Evolutionary conservation across 2,329 filamentous ascomycete species (phyloP).

Genomic region (Myriosclerotinia duriaeana): DNA sequence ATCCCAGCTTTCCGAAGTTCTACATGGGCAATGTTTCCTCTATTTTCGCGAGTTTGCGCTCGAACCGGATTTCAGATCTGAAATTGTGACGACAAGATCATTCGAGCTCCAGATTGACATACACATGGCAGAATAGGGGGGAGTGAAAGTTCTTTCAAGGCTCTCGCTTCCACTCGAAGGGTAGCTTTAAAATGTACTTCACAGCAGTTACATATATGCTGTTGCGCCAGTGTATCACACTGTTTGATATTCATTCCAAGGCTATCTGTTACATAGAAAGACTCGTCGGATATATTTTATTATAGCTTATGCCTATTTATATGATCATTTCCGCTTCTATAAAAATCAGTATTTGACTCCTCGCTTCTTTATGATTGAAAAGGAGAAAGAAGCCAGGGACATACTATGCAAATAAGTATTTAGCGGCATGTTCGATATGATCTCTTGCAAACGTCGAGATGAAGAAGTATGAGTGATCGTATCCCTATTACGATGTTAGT

Average conservation of each 20-base stretch:
- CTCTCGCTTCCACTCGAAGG: background rate
- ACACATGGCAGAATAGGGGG: background rate
- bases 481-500: conserved; percentile 54
- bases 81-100: background rate
- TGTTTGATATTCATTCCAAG: background rate
- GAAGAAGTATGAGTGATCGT: conserved; percentile 98
- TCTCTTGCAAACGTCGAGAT: conserved; percentile 79
- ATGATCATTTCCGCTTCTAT: conserved; percentile 19
- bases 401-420: conserved; percentile 27
- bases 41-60: background rate
- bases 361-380: background rate
- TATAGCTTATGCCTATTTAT: conserved; percentile 17
- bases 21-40: background rate
- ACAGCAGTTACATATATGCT: background rate
- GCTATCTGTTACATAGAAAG: background rate
- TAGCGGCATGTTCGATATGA: conserved; percentile 25
- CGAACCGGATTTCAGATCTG: background rate
- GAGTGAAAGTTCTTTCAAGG: background rate
- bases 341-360: conserved; percentile 7
- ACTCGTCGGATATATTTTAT: background rate
- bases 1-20: background rate
- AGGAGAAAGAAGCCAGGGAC: background rate
- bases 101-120: background rate
- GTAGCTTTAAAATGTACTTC: background rate
- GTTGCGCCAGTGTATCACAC: background rate